A percentile compares a stretch with the other conserved stretches of the same genome.
Evolutionary conservation across 352 stramenopile genomes (phyloP).

Genomic region (Phytophthora colocasiae): DNA sequence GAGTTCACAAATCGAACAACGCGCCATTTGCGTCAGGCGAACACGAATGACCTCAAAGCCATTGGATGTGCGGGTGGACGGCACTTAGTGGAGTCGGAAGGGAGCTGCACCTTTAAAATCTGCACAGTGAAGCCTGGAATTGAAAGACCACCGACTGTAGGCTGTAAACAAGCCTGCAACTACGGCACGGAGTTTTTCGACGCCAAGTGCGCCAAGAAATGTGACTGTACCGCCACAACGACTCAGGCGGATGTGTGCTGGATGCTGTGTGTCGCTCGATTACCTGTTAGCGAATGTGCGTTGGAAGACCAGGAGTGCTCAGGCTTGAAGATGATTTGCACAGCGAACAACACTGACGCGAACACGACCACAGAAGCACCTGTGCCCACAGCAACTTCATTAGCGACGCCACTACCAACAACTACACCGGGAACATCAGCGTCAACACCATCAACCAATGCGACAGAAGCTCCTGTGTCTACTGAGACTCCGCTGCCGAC

Average conservation of each 20-base stretch:
- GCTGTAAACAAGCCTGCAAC: conserved; percentile 52
- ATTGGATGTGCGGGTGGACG: conserved; percentile 54
- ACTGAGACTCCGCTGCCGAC: neutral
- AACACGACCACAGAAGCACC: conserved; percentile 15
- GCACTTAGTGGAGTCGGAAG: conserved; percentile 46
- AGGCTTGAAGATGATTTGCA: conserved; percentile 43
- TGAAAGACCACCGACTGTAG: conserved; percentile 33
- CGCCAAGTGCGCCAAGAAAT: conserved; percentile 50
- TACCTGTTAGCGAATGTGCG: conserved; percentile 34
- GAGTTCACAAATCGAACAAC: conserved; percentile 48
- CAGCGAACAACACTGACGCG: conserved; percentile 15
- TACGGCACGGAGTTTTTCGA: conserved; percentile 43
- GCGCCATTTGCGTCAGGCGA: conserved; percentile 35
- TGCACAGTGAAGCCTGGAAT: conserved; percentile 43
- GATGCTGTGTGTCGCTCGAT: conserved; percentile 58
- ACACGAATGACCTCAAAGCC: conserved; percentile 35
- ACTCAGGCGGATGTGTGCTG: conserved; percentile 51
- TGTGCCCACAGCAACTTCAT: neutral
- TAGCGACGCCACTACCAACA: neutral
- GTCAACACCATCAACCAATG: neutral
- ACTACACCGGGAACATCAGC: neutral
- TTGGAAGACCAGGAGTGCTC: conserved; percentile 46
- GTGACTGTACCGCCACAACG: conserved; percentile 44
- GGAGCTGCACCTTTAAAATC: conserved; percentile 40
- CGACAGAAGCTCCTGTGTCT: neutral